These are phyloP conservation scores for Musa itinerans DNA, from an alignment of 176 grass and related monocot species.

Conservation along the genomic window DNA sequence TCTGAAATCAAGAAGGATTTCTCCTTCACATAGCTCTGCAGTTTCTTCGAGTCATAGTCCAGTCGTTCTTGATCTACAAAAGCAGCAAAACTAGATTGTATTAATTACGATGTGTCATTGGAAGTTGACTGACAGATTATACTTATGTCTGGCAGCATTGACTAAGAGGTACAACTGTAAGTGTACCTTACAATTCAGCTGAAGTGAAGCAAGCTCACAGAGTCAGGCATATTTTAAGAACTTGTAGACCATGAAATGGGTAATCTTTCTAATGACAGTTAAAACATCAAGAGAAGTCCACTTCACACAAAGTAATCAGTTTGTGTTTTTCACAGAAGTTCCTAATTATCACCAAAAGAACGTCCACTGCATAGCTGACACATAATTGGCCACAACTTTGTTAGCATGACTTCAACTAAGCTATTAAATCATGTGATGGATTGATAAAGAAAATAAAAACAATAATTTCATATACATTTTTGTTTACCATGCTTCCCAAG, in stretches of 20 bases:
- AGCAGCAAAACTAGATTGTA: conserved; percentile 13
- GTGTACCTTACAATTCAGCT: no score
- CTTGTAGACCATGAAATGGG: neutral
- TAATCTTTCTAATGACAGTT: neutral
- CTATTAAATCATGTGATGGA: no score
- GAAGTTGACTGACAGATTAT: no score
- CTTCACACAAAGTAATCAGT: neutral
- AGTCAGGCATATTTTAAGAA: neutral
- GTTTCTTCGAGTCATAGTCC: conserved; percentile 72
- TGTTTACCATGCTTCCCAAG: no score
- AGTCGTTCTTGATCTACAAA: conserved; percentile 52
- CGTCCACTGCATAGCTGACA: no score
- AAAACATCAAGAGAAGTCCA: neutral
- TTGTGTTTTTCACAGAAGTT: neutral
- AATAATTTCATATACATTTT: no score
- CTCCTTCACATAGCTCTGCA: conserved; percentile 82
- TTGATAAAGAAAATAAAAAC: no score
- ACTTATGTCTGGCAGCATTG: no score
- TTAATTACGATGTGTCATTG: neutral
- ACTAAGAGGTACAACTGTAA: no score
- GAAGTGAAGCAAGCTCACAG: no score
- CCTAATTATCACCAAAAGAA: neutral
- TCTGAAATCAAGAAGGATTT: conserved; percentile 72
- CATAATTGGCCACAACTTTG: no score
- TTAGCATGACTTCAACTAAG: no score